A percentile compares a stretch with the other conserved stretches of the same genome.
Evolutionary conservation across 2,329 filamentous ascomycete species (phyloP).

Genomic region (Aspergillus felis): DNA sequence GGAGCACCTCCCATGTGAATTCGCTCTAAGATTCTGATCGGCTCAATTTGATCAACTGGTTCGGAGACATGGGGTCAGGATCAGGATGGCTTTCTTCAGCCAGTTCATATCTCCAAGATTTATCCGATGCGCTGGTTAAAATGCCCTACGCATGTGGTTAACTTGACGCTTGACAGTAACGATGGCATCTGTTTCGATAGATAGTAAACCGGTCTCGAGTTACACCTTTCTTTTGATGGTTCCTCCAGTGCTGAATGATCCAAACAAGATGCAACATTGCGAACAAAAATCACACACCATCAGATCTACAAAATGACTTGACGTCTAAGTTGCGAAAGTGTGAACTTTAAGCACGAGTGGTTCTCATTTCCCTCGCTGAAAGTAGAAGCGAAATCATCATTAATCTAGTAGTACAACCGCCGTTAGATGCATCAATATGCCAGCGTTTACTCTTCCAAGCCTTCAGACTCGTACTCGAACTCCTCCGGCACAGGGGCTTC

Average conservation of each 20-base stretch:
- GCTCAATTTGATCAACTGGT: not conserved
- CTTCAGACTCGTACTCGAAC: conserved; percentile 46
- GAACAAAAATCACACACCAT: too few relatives aligned
- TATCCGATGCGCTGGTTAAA: not conserved
- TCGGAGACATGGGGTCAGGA: not conserved
- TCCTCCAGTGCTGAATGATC: too few relatives aligned
- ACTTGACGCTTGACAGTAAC: not conserved
- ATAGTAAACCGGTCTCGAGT: not conserved
- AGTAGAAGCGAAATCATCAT: conserved; percentile 28
- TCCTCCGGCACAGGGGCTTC: conserved; percentile 46
- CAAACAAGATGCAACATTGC: not conserved
- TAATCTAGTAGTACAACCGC: conserved; percentile 38
- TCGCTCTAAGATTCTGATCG: not conserved
- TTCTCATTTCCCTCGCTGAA: conserved; percentile 8
- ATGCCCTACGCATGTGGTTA: not conserved
- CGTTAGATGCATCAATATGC: conserved; percentile 12
- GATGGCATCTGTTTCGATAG: not conserved
- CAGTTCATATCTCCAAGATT: too few relatives aligned
- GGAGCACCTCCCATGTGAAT: not conserved
- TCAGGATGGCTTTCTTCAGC: not conserved
- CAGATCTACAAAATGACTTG: not conserved
- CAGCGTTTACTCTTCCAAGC: conserved; percentile 28
- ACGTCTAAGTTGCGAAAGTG: not conserved
- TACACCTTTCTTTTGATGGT: too few relatives aligned
- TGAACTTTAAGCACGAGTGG: conserved; percentile 11